These are phyloP conservation scores for Metschnikowia cerradonensis DNA, from an alignment of 805 yeast genomes.

Conservation along the genomic window DNA sequence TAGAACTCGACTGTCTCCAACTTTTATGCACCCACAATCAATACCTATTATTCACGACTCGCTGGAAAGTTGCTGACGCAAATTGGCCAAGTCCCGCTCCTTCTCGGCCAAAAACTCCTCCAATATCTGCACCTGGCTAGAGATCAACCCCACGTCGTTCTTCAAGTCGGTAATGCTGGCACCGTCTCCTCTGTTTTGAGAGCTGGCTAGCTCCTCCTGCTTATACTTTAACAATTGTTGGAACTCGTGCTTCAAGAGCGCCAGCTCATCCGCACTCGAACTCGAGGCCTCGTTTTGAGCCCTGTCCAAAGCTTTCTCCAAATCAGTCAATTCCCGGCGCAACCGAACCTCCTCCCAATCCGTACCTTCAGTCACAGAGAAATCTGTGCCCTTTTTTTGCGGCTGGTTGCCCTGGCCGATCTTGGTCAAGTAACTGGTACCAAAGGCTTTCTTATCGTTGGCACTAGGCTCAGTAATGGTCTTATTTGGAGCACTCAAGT, in stretches of 20 bases:
- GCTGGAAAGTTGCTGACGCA: slow-evolving; percentile 11
- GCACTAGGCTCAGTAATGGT: slow-evolving; percentile 16
- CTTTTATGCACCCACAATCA: too few species aligned
- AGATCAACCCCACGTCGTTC: slow-evolving; percentile 64
- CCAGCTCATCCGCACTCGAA: slow-evolving; percentile 15
- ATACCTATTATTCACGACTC: background rate
- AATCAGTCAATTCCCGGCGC: slow-evolving; percentile 69
- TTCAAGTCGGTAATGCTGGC: slow-evolving; percentile 49
- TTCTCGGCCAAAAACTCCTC: slow-evolving; percentile 64
- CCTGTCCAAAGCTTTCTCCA: slow-evolving; percentile 61
- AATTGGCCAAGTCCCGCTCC: slow-evolving; percentile 49
- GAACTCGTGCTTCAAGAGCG: slow-evolving; percentile 54
- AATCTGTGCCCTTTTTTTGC: slow-evolving; percentile 57
- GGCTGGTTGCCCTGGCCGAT: slow-evolving; percentile 48
- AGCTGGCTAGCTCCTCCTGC: slow-evolving; percentile 47
- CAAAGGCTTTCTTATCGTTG: slow-evolving; percentile 39
- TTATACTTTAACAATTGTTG: slow-evolving; percentile 81
- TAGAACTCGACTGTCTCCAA: background rate
- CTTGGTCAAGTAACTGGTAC: slow-evolving; percentile 51
- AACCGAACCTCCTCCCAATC: slow-evolving; percentile 92
- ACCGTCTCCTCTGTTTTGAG: slow-evolving; percentile 12
- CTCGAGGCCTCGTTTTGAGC: slow-evolving; percentile 32
- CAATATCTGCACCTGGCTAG: slow-evolving; percentile 69
- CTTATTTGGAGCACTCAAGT: slow-evolving; percentile 33
- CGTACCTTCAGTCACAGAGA: slow-evolving; percentile 66